Evolutionary conservation across 2,329 filamentous ascomycete species (phyloP), one percentile per base, ranked within the genome.

Genomic region (Microdochium bolleyi): DNA sequence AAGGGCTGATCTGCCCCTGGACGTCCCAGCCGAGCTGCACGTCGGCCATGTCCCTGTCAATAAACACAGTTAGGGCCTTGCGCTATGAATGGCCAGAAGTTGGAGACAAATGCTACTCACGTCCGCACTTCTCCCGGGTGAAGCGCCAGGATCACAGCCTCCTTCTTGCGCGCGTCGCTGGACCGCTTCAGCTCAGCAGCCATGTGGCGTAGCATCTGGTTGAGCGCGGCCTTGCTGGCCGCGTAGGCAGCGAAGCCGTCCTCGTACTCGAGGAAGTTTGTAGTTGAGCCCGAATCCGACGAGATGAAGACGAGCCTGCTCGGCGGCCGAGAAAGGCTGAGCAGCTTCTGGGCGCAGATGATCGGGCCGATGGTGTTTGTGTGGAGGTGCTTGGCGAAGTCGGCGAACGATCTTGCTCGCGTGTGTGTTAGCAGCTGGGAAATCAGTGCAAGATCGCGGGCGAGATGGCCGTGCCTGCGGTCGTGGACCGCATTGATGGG

Each of bases 361-460:
- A 82, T 77, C n/a, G 79, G 79, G 0, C 79, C 79, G 52, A 83
- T 77, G 16, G 77, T 78, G 61, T 82, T 82, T 41, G 78, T 81
- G 52, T 78, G 72, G 3, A 82, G 68, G 57, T 82, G 79, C 55
- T 77, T 72, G 11, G 75, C 70, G 55, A 82, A 81, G 46, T 75
- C 70, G 30, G 73, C 66, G 61, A 78, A 81, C 7, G 77, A 75
- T 51, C 77, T 79, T 25, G 14, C 24, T 51, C 24, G 19, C 37
- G 51, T 48, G 48, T 24, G 25, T 24, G 53, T 13, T 24, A 21
- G 37, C 48, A 25, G 19, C 49, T 25, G 24, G 21, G 49, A 19
- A 32, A 7, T 3, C 41, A 46, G n/a, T 24, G 19, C 8, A 7
- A 22, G 41, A 7, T 16, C 9, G 13, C 11, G 8, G 30, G 30